These are phyloP conservation scores for Rossbeevera mucosa DNA, from an alignment of 768 basidiomycete genomes.

Conservation along the genomic window DNA sequence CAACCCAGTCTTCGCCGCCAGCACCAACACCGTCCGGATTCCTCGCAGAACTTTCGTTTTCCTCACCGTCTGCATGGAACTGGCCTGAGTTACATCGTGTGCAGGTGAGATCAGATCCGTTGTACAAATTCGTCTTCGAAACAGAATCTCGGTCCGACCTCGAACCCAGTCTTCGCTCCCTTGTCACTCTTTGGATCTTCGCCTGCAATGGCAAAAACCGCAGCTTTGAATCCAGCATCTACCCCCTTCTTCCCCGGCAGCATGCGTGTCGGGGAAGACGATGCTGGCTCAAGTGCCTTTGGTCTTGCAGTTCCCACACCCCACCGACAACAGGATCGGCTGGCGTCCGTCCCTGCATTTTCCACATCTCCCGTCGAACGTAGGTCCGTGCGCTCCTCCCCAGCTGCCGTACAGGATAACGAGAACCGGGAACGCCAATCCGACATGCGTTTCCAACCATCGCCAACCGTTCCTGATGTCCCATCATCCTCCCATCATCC, in stretches of 20 bases:
- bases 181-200: conserved; percentile 10
- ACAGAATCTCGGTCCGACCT: conserved; percentile 4
- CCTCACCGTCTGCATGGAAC: conserved; percentile 26
- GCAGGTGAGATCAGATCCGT: conserved; percentile 20
- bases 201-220: conserved; percentile 65
- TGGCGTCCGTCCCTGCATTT: conserved; percentile 49
- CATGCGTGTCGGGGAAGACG: conserved; percentile 54
- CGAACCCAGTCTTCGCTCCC: conserved; percentile 24
- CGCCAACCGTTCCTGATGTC: conserved; percentile 36
- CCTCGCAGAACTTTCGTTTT: neutral
- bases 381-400: conserved; percentile 66
- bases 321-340: conserved; percentile 38
- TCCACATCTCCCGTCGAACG: conserved; percentile 62
- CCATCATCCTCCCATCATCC: conserved; percentile 46
- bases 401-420: conserved; percentile 50
- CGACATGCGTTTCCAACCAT: conserved; percentile 33
- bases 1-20: neutral
- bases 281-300: conserved; percentile 38
- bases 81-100: conserved; percentile 16
- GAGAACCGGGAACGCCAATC: conserved; percentile 17
- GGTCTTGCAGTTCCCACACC: conserved; percentile 44
- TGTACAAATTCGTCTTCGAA: neutral
- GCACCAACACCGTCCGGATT: neutral
- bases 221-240: conserved; percentile 74
- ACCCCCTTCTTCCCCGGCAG: conserved; percentile 78